Conservation (phyloP, 2,329 filamentous ascomycete genomes). For the Claviceps humidiphila region DNA sequence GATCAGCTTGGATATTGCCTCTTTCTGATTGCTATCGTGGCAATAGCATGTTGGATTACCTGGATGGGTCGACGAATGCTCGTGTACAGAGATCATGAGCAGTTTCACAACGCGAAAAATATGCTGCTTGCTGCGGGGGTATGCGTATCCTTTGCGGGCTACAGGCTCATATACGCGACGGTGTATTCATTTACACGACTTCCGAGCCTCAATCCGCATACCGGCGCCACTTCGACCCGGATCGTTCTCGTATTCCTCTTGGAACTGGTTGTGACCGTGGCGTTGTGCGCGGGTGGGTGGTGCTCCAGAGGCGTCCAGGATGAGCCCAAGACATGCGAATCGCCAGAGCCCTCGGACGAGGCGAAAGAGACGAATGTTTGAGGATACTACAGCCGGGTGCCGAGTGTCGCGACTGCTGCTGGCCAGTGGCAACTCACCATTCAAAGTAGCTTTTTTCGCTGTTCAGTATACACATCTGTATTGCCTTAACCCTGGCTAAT, state of each 20-base stretch:
- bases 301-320: neutral
- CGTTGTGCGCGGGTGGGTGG: neutral
- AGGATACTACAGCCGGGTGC: neutral
- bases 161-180: neutral
- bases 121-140: neutral
- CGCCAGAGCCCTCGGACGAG: neutral
- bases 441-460: too few species aligned
- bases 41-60: neutral
- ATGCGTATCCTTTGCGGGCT: neutral
- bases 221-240: neutral
- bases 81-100: neutral
- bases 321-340: neutral
- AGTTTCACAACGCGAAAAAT: neutral
- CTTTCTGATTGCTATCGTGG: neutral
- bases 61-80: neutral
- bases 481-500: too few species aligned
- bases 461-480: too few species aligned
- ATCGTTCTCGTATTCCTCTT: neutral
- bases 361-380: neutral
- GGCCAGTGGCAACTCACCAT: too few species aligned
- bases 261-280: neutral
- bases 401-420: neutral
- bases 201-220: neutral
- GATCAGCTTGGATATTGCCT: neutral
- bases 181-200: neutral